A percentile compares a stretch with the other conserved stretches of the same genome.
These are phyloP conservation scores for Paraphoma sp. DNA, from an alignment of 2,329 filamentous ascomycete genomes.

Conservation along the genomic window DNA sequence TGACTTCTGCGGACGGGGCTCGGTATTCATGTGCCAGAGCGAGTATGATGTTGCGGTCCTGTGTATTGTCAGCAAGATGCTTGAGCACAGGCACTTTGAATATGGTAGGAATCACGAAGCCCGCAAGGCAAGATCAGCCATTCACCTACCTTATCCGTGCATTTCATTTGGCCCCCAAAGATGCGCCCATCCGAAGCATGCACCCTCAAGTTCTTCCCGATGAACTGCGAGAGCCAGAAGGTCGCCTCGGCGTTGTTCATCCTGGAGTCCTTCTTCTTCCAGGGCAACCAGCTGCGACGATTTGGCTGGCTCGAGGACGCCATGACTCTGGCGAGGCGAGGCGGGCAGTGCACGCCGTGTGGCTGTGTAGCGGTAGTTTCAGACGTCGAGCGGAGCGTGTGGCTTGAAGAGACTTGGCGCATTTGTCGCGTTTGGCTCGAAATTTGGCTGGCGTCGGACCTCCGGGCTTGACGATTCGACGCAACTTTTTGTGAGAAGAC, in stretches of 20 bases:
- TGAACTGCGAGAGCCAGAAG: constrained; percentile 67
- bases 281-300: constrained; percentile 28
- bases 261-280: constrained; percentile 14
- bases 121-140: background rate
- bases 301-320: constrained; percentile 12
- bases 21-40: constrained; percentile 89
- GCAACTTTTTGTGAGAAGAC: background rate
- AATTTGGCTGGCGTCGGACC: constrained; percentile 15
- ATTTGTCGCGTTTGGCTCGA: constrained; percentile 33
- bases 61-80: constrained; percentile 6
- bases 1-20: constrained; percentile 61
- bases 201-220: constrained; percentile 81
- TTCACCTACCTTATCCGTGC: constrained; percentile 80
- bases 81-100: background rate
- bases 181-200: constrained; percentile 83
- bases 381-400: background rate
- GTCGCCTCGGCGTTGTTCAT: constrained; percentile 63
- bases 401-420: constrained; percentile 28
- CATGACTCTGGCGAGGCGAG: constrained; percentile 12
- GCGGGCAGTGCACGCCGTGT: constrained; percentile 8
- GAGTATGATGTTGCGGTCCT: constrained; percentile 91
- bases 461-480: background rate
- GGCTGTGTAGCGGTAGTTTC: constrained; percentile 14
- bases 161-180: constrained; percentile 91
- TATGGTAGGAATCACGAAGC: background rate